Conservation (phyloP, 2,329 filamentous ascomycete species). For the Juglanconis sp. region DNA sequence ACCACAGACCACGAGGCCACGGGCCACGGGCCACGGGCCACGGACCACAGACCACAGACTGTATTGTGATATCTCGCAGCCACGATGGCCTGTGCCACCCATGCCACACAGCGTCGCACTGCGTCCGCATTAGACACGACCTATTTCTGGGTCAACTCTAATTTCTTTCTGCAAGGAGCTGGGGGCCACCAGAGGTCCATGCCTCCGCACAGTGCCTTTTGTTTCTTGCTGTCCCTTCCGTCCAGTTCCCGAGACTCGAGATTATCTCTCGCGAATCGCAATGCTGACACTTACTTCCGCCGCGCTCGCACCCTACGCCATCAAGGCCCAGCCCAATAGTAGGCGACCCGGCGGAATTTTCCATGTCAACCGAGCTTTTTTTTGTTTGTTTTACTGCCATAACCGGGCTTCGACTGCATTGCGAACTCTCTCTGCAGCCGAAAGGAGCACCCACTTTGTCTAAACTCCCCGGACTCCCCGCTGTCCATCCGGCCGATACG, state of each 20-base stretch:
- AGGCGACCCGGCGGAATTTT: neutral
- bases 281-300: neutral
- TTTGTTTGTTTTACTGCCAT: too few relatives aligned
- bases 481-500: neutral
- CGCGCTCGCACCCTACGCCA: neutral
- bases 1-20: too few relatives aligned
- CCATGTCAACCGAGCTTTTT: neutral
- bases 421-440: too few relatives aligned
- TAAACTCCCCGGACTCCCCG: too few relatives aligned
- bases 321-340: too few relatives aligned
- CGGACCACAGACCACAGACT: too few relatives aligned
- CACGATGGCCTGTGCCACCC: conserved; percentile 10
- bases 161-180: conserved; percentile 15
- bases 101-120: conserved; percentile 11
- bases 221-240: neutral
- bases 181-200: conserved; percentile 6
- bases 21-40: too few relatives aligned
- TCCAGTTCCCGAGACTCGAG: neutral
- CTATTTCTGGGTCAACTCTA: conserved; percentile 18
- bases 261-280: neutral
- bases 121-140: conserved; percentile 13
- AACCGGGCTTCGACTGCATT: too few relatives aligned
- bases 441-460: too few relatives aligned
- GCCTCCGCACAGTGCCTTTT: neutral
- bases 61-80: too few relatives aligned